These are phyloP conservation scores for Mucor velutinosus DNA, from an alignment of 371 early-diverging fungal species.

Conservation along the genomic window DNA sequence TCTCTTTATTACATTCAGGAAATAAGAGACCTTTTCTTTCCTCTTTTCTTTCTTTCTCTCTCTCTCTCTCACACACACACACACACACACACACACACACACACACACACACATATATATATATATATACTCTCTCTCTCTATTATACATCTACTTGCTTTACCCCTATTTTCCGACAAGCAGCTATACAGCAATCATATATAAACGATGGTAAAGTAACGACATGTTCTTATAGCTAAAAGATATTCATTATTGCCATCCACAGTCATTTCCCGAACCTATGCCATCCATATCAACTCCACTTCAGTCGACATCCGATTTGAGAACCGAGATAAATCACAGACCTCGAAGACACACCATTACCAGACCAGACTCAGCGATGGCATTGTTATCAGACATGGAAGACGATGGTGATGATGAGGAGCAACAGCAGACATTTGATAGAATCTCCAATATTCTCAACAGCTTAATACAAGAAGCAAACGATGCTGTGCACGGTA, in stretches of 20 bases:
- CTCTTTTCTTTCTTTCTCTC: constrained; percentile 1
- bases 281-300: constrained; percentile 36
- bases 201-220: constrained; percentile 12
- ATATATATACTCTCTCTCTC: too few species aligned
- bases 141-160: not conserved
- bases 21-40: not conserved
- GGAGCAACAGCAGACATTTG: constrained; percentile 37
- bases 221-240: not conserved
- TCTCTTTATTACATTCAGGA: too few species aligned
- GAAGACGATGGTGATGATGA: constrained; percentile 28
- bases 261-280: constrained; percentile 24
- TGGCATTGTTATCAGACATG: constrained; percentile 37
- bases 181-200: not conserved
- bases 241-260: not conserved
- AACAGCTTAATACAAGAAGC: constrained; percentile 48
- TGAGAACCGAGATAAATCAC: not conserved
- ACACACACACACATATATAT: too few species aligned
- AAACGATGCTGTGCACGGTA: constrained; percentile 44
- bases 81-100: too few species aligned
- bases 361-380: constrained; percentile 44
- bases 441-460: constrained; percentile 47
- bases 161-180: not conserved
- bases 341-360: constrained; percentile 41
- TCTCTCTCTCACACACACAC: too few species aligned
- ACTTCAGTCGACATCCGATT: constrained; percentile 5